Base-by-base conservation (phyloP, 116 monocot species). In the Posidonia oceanica region DNA sequence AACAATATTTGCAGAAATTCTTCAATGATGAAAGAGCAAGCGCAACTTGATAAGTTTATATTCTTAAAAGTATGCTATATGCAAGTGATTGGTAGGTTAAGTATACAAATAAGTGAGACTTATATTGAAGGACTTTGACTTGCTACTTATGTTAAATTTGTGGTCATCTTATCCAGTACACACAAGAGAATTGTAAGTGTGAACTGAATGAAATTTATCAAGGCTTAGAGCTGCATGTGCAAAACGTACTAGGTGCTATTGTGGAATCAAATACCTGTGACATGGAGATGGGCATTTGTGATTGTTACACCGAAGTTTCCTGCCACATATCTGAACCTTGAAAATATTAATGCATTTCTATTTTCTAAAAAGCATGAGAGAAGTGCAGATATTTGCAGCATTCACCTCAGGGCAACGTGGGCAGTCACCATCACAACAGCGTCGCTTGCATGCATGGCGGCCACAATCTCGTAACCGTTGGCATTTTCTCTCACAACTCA, bases 211-310 rank as follows among this genome's bases (percentile, higher is more conserved):
- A 14, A 39, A 56, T 20, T 58, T 39, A 55, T 36, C 29, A 69
- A 54, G 52, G 14, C 17, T 14, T 4, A 36, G 21, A 13, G 5
- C 1, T 22, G 14, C 13, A 20, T 37, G 39, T 57, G 36, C 23
- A 21, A 53, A 69, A 52, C 10, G 37, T 2, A 54, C 3, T 21
- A 69, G 17, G 17, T 18, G 39, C 36, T 37, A 39, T 17, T 13
- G 64, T 39, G 15, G 65, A 22, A 53, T 41, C 18, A 37, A 58
- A 63, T 88, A 91, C 95, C 88, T 88, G 65, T 96, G 95, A 64
- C 95, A 96, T 66, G 88, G 88, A 37, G 95, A 91, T 68, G 81
- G 88, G 63, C 95, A 95, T 76, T 95, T 95, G 74, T 95, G 95
- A 58, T 95, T 95, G 72, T 77, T 84, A 67, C 95, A 95, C 55